Evolutionary conservation across 306 rosid genomes (phyloP).

Genomic region (Benincasa hispida): DNA sequence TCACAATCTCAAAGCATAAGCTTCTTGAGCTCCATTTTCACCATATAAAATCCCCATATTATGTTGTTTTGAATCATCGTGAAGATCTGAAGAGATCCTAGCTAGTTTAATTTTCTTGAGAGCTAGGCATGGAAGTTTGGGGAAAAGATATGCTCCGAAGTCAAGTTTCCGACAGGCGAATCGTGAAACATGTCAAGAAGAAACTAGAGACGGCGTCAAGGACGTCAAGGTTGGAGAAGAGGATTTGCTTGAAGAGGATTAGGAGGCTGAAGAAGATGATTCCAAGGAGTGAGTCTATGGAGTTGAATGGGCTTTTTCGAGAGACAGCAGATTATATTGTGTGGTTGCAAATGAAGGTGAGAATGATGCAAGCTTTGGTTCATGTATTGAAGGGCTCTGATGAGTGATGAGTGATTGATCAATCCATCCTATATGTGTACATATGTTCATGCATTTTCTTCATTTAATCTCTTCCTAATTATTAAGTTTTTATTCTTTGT

Average conservation of each 20-base stretch:
- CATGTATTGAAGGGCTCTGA: conserved; percentile 33
- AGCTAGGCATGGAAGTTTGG: neutral
- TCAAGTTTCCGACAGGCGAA: neutral
- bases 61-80: neutral
- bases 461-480: no score
- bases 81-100: neutral
- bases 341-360: conserved; percentile 59
- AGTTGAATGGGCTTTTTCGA: conserved; percentile 67
- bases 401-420: neutral
- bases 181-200: neutral
- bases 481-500: neutral
- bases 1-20: neutral
- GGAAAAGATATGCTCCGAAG: neutral
- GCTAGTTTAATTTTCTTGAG: neutral
- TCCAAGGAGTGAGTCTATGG: conserved; percentile 27
- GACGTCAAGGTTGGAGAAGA: conserved; percentile 17
- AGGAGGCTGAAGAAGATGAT: conserved; percentile 51
- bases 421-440: neutral
- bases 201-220: neutral
- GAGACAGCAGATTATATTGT: conserved; percentile 73
- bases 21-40: neutral
- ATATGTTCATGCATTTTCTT: neutral
- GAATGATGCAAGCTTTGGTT: conserved; percentile 70
- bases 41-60: neutral
- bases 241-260: conserved; percentile 36